Percentiles rank a stretch among this genome's conserved stretches.
Evolutionary conservation across 1,139 yeast species (phyloP).

Genomic region (Taphrina deformans): DNA sequence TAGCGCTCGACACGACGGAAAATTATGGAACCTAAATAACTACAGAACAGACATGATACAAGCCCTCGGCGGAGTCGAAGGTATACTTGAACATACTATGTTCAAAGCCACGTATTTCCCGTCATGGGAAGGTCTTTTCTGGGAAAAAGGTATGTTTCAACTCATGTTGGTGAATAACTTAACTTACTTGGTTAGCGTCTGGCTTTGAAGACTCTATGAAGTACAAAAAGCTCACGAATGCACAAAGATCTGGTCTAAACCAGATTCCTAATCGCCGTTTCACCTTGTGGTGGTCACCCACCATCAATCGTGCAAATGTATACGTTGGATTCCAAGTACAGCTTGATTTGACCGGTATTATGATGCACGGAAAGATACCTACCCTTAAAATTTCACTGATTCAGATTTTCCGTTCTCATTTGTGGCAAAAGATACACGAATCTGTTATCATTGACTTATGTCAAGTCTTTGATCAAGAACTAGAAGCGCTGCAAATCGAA

Average conservation of each 20-base stretch:
- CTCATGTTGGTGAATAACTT: slow-evolving; percentile 19
- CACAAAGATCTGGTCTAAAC: slow-evolving; percentile 94
- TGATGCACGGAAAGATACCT: slow-evolving; percentile 96
- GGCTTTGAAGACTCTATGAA: slow-evolving; percentile 97
- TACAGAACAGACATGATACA: slow-evolving; percentile 95
- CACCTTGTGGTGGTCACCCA: slow-evolving; percentile 99
- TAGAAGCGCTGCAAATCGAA: slow-evolving; percentile 80
- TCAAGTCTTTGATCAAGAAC: slow-evolving; percentile 85
- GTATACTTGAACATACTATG: slow-evolving; percentile 89
- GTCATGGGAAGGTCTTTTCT: slow-evolving; percentile 97
- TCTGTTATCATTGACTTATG: slow-evolving; percentile 90
- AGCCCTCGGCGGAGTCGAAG: slow-evolving; percentile 95
- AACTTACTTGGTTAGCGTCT: slow-evolving; percentile 52
- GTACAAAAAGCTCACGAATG: slow-evolving; percentile 91
- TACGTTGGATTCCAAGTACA: slow-evolving; percentile 97
- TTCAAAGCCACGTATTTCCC: slow-evolving; percentile 97
- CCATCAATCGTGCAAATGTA: slow-evolving; percentile 95
- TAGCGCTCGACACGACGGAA: slow-evolving; percentile 88
- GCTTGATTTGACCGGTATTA: slow-evolving; percentile 92
- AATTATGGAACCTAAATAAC: slow-evolving; percentile 87
- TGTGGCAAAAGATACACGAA: slow-evolving; percentile 99
- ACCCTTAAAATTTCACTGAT: slow-evolving; percentile 91
- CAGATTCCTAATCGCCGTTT: slow-evolving; percentile 97
- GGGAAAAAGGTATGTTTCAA: slow-evolving; percentile 57
- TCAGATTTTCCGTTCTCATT: slow-evolving; percentile 95